These are phyloP conservation scores for Alloteropsis semialata DNA, from an alignment of 176 grass and related monocot species.

Conservation along the genomic window DNA sequence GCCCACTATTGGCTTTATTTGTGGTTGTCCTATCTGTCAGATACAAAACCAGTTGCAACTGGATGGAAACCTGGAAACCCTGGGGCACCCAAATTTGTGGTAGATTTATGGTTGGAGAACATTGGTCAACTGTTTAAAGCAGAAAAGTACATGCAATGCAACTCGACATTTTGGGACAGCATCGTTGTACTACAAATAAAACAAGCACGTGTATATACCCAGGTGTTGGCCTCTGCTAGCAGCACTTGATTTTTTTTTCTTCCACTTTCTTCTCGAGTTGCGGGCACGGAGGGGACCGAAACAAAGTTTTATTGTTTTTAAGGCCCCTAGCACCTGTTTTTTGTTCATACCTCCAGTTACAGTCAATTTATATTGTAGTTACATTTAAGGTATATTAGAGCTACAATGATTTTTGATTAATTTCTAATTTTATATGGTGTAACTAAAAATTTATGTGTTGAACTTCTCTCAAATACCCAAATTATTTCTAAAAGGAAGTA, in stretches of 20 bases:
- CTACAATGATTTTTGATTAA: background rate
- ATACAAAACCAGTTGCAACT: background rate
- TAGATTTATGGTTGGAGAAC: background rate
- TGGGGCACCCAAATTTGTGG: background rate
- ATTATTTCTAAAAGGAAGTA: background rate
- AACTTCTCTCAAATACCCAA: background rate
- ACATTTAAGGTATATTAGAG: too few relatives aligned
- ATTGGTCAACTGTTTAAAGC: conserved; percentile 4
- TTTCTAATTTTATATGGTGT: background rate
- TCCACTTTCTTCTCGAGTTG: background rate
- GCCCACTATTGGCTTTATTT: conserved; percentile 26
- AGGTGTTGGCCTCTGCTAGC: too few relatives aligned
- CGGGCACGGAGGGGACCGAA: background rate
- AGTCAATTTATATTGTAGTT: too few relatives aligned
- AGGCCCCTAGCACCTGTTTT: background rate
- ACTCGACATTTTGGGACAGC: background rate
- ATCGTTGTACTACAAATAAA: background rate
- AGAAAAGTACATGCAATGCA: background rate
- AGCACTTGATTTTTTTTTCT: too few relatives aligned
- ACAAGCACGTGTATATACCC: background rate
- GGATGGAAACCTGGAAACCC: background rate
- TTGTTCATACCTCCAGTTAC: background rate
- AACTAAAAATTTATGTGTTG: background rate
- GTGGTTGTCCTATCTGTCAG: background rate
- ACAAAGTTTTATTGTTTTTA: background rate